These are phyloP conservation scores for Xylaria hypoxylon DNA, from an alignment of 2,329 filamentous ascomycete species.

Conservation along the genomic window DNA sequence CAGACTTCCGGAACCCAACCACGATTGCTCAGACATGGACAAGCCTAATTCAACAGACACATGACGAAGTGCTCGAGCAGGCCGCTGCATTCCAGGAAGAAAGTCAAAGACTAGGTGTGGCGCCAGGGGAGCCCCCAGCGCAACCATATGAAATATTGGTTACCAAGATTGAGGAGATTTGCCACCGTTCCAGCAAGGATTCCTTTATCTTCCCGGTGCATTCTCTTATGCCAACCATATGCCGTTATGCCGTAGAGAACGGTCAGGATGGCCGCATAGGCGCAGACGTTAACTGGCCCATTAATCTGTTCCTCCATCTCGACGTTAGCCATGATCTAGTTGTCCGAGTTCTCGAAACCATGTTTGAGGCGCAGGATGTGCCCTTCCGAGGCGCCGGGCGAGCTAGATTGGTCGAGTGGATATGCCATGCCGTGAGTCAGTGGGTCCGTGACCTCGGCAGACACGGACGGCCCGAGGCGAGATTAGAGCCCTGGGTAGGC, in stretches of 20 bases:
- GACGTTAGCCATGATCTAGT: slow-evolving; percentile 69
- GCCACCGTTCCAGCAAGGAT: slow-evolving; percentile 72
- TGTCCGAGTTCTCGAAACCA: slow-evolving; percentile 65
- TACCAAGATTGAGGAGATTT: slow-evolving; percentile 71
- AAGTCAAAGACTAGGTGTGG: slow-evolving; percentile 52
- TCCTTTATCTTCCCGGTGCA: slow-evolving; percentile 75
- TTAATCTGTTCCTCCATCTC: slow-evolving; percentile 66
- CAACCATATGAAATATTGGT: slow-evolving; percentile 78
- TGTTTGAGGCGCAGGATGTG: slow-evolving; percentile 69
- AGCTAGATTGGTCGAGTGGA: slow-evolving; percentile 66
- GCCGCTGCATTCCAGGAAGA: slow-evolving; percentile 57
- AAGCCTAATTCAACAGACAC: slow-evolving; percentile 79
- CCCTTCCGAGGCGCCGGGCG: slow-evolving; percentile 66
- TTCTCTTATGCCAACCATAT: slow-evolving; percentile 70
- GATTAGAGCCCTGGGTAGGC: slow-evolving; percentile 49
- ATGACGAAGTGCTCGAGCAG: slow-evolving; percentile 64
- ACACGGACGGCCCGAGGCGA: slow-evolving; percentile 47
- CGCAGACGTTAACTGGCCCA: slow-evolving; percentile 68
- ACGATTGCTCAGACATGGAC: slow-evolving; percentile 89
- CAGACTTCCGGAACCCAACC: slow-evolving; percentile 88
- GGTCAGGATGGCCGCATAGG: slow-evolving; percentile 69
- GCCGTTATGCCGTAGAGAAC: slow-evolving; percentile 70
- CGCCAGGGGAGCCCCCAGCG: slow-evolving; percentile 55
- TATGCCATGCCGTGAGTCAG: slow-evolving; percentile 59
- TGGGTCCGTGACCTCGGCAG: slow-evolving; percentile 59